phyloP scores from a whole-genome alignment of 2,329 filamentous ascomycete species.

The Alternaria arbusti region DNA sequence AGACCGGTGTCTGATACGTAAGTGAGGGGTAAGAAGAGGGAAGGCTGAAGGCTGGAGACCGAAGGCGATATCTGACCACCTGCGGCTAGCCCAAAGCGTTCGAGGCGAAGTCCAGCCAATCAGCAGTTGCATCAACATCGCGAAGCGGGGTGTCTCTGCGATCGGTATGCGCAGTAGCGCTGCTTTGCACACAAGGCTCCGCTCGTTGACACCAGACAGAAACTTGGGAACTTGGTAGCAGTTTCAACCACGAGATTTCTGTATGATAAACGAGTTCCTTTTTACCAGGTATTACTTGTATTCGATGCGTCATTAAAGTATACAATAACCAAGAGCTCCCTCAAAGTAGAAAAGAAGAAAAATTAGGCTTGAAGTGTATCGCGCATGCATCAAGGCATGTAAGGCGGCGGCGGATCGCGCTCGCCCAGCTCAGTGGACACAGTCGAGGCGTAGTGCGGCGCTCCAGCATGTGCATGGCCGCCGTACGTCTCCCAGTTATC shows the following conservation, averaged over 20 bases:
- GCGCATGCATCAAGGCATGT: slow-evolving; percentile 2
- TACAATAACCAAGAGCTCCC: neutral
- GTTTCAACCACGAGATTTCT: neutral
- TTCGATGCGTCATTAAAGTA: neutral
- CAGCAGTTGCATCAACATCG: neutral
- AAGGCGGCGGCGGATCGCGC: slow-evolving; percentile 28
- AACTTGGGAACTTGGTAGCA: neutral
- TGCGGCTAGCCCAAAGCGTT: neutral
- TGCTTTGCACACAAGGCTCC: neutral
- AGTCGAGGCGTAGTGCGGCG: slow-evolving; percentile 20
- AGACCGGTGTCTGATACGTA: neutral
- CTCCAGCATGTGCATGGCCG: neutral
- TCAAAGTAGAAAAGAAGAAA: neutral
- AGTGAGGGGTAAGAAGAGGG: neutral
- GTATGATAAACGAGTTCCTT: neutral
- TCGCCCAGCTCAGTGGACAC: slow-evolving; percentile 32
- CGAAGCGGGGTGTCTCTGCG: neutral
- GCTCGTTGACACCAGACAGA: neutral
- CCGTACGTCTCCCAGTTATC: slow-evolving; percentile 39
- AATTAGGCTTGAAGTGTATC: too few species aligned
- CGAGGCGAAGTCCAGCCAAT: neutral
- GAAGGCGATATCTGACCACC: neutral
- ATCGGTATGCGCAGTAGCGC: neutral
- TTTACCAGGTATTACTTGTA: neutral
- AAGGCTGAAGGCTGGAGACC: neutral